phyloP scores from a whole-genome alignment of 2,329 filamentous ascomycete genomes.

The Tricladium varicosporioides region DNA sequence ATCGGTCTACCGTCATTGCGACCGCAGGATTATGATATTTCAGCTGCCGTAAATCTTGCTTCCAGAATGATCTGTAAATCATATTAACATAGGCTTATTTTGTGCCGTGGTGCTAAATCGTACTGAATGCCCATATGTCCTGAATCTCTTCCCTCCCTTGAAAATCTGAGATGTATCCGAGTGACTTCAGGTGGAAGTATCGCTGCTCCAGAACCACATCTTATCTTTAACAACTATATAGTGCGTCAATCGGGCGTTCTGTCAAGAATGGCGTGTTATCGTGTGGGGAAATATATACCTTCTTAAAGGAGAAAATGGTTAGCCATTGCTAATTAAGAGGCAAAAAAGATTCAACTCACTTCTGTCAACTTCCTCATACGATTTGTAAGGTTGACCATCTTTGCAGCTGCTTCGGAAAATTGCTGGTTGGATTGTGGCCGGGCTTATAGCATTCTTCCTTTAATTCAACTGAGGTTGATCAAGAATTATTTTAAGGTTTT shows the following conservation, averaged over 20 bases:
- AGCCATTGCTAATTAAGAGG: conserved; percentile 18
- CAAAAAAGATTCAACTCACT: conserved; percentile 51
- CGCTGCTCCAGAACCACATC: conserved; percentile 79
- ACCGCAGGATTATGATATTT: conserved; percentile 93
- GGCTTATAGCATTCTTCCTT: too few species aligned
- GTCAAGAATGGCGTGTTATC: background rate
- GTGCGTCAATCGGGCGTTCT: conserved; percentile 22
- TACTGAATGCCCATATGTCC: too few species aligned
- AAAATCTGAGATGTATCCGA: conserved; percentile 73
- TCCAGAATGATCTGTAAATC: conserved; percentile 79
- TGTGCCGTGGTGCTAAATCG: too few species aligned
- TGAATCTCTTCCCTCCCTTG: conserved; percentile 26
- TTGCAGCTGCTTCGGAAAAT: conserved; percentile 20
- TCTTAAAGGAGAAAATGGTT: conserved; percentile 18
- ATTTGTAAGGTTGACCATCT: conserved; percentile 58
- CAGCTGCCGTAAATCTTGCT: conserved; percentile 73
- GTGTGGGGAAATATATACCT: conserved; percentile 4
- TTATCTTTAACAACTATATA: conserved; percentile 67
- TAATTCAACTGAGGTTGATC: background rate
- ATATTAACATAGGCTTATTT: conserved; percentile 18
- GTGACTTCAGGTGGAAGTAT: conserved; percentile 74
- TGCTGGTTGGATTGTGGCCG: background rate
- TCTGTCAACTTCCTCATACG: conserved; percentile 73
- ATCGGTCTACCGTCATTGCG: conserved; percentile 78
- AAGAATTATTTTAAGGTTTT: conserved; percentile 28